phyloP scores from a whole-genome alignment of 169 alveolate genomes.

The Plasmodium relictum region DNA sequence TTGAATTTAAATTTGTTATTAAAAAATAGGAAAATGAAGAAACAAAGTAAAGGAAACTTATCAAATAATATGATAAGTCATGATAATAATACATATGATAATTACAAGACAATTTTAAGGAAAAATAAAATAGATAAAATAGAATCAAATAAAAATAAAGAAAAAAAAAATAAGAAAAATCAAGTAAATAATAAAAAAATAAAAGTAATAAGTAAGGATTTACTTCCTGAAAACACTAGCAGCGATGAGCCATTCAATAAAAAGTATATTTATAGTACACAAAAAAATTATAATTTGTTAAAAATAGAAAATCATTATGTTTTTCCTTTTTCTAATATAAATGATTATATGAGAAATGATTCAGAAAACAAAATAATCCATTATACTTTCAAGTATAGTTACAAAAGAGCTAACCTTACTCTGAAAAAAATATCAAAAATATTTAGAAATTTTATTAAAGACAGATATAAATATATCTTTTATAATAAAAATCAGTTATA shows the following conservation, averaged over 20 bases:
- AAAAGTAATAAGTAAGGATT: conserved; percentile 3
- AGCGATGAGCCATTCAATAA: conserved; percentile 8
- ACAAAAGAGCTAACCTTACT: conserved; percentile 41
- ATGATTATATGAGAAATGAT: not conserved
- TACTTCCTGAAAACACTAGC: not conserved
- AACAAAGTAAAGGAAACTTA: not conserved
- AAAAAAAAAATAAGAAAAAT: not conserved
- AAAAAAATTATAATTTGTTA: conserved; percentile 33
- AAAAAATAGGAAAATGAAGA: not conserved
- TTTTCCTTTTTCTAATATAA: not conserved
- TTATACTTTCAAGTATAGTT: conserved; percentile 24
- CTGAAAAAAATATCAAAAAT: conserved; percentile 27
- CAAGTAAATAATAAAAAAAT: conserved; percentile 1
- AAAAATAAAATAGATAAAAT: not conserved
- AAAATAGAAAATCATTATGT: conserved; percentile 35
- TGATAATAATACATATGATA: too few species aligned
- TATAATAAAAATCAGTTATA: not conserved
- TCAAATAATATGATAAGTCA: too few species aligned
- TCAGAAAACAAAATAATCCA: not conserved
- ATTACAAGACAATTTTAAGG: too few species aligned
- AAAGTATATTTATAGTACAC: conserved; percentile 5
- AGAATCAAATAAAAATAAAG: not conserved
- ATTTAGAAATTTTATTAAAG: conserved; percentile 63
- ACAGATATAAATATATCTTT: conserved; percentile 59
- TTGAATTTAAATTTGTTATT: not conserved